A percentile compares a stretch with the other conserved stretches of the same genome.
These are phyloP conservation scores for Penicillium robsamsonii DNA, from an alignment of 495 filamentous ascomycete species.

Conservation along the genomic window DNA sequence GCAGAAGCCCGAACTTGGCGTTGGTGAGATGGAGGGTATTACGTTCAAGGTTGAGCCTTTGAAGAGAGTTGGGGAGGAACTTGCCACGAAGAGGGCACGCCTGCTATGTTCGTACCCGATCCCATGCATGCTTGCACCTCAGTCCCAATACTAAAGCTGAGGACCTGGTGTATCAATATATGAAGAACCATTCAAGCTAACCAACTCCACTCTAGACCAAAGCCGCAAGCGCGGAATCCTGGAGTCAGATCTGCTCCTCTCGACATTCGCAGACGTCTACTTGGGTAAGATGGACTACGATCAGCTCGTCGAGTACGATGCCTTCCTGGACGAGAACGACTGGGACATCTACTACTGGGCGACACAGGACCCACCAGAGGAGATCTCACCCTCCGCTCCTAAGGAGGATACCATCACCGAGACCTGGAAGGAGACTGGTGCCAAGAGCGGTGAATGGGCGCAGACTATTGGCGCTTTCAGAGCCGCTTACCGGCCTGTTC, in stretches of 20 bases:
- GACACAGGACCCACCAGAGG: slow-evolving; percentile 71
- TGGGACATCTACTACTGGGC: slow-evolving; percentile 99
- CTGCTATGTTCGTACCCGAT: slow-evolving; percentile 71
- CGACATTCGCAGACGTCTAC: slow-evolving; percentile 85
- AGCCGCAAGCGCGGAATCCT: slow-evolving; percentile 95
- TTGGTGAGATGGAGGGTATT: slow-evolving; percentile 88
- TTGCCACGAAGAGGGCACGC: slow-evolving; percentile 78
- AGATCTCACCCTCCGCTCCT: slow-evolving; percentile 28
- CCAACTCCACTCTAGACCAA: slow-evolving; percentile 63
- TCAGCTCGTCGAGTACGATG: slow-evolving; percentile 82
- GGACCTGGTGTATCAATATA: background rate
- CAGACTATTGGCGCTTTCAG: slow-evolving; percentile 94
- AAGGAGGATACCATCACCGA: slow-evolving; percentile 50
- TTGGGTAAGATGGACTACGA: slow-evolving; percentile 66
- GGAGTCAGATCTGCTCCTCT: slow-evolving; percentile 91
- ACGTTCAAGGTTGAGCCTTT: slow-evolving; percentile 89
- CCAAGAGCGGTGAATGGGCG: slow-evolving; percentile 81
- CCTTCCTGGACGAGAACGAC: slow-evolving; percentile 97
- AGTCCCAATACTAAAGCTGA: background rate
- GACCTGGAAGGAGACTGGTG: slow-evolving; percentile 52
- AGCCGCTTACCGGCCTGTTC: slow-evolving; percentile 90
- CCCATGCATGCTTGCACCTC: background rate
- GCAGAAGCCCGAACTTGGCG: slow-evolving; percentile 68
- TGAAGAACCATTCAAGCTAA: slow-evolving; percentile 2
- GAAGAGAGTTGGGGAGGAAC: slow-evolving; percentile 74